Evolutionary conservation across 1,284 basidiomycete species (phyloP).

Genomic region (Ganoderma lucidum): DNA sequence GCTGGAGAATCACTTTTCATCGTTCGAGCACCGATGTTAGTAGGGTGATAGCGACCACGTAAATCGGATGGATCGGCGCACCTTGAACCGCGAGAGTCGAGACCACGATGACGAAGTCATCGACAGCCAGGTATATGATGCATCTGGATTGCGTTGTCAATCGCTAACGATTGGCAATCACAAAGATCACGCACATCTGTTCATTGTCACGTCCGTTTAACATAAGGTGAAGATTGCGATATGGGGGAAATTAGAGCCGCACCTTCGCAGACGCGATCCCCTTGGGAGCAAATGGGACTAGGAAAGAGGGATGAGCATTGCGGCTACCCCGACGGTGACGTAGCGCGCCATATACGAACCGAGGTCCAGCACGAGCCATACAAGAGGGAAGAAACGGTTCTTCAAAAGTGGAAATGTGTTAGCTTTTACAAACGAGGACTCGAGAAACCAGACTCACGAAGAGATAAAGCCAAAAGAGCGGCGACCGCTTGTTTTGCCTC

Average conservation of each 20-base stretch:
- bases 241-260: background rate
- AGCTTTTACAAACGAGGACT: background rate
- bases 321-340: background rate
- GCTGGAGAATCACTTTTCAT: slow-evolving; percentile 5
- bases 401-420: background rate
- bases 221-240: background rate
- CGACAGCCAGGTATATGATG: slow-evolving; percentile 31
- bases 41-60: background rate
- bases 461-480: background rate
- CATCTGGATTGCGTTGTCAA: slow-evolving; percentile 22
- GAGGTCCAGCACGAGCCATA: slow-evolving; percentile 24
- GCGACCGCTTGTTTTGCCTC: slow-evolving; percentile 5
- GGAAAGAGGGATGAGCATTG: background rate
- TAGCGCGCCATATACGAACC: slow-evolving; percentile 10
- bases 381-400: slow-evolving; percentile 34
- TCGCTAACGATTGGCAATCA: background rate
- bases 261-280: slow-evolving; percentile 25
- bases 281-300: slow-evolving; percentile 22
- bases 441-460: background rate
- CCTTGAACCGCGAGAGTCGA: slow-evolving; percentile 33
- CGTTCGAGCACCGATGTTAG: background rate
- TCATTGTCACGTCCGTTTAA: background rate
- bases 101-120: slow-evolving; percentile 33
- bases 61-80: background rate
- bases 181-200: background rate